Percentiles rank a stretch among this genome's conserved stretches.
Conservation (phyloP, 805 yeast genomes). For the Candida alai region DNA sequence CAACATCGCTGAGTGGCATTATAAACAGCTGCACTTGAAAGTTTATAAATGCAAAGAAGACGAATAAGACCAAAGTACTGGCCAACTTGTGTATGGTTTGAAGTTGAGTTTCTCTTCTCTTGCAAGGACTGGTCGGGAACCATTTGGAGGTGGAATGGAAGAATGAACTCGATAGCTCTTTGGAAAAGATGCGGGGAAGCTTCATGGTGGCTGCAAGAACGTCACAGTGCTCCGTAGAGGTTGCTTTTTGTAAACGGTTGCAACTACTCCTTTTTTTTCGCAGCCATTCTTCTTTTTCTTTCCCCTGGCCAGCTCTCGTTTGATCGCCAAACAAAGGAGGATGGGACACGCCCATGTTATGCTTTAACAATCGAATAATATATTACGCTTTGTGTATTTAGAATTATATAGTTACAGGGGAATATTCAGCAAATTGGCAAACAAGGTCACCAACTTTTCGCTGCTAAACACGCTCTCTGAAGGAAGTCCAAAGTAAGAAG, state of each 20-base stretch:
- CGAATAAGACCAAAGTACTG: slow-evolving; percentile 4
- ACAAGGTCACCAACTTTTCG: slow-evolving; percentile 45
- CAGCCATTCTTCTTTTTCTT: too few species aligned
- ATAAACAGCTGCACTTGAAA: slow-evolving; percentile 1
- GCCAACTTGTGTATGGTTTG: slow-evolving; percentile 1
- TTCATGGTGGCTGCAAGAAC: too few species aligned
- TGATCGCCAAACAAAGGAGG: too few species aligned
- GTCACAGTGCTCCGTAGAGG: too few species aligned
- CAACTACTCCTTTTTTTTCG: too few species aligned
- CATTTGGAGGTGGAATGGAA: slow-evolving; percentile 6
- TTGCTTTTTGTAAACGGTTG: too few species aligned
- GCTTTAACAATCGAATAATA: slow-evolving; percentile 1
- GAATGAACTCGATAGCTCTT: slow-evolving; percentile 7
- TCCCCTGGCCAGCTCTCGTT: too few species aligned
- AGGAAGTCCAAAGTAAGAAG: slow-evolving; percentile 47
- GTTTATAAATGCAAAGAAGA: slow-evolving; percentile 5
- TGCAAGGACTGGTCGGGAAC: too few species aligned
- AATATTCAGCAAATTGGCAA: slow-evolving; percentile 28
- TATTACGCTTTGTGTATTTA: background rate
- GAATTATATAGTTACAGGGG: slow-evolving; percentile 7
- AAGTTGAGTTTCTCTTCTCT: background rate
- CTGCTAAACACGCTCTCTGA: slow-evolving; percentile 53
- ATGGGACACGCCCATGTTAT: too few species aligned
- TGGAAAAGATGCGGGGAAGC: slow-evolving; percentile 5
- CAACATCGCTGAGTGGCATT: slow-evolving; percentile 5